Evolutionary conservation across 495 filamentous ascomycete species (phyloP).

Genomic region (Tuber melanosporum): DNA sequence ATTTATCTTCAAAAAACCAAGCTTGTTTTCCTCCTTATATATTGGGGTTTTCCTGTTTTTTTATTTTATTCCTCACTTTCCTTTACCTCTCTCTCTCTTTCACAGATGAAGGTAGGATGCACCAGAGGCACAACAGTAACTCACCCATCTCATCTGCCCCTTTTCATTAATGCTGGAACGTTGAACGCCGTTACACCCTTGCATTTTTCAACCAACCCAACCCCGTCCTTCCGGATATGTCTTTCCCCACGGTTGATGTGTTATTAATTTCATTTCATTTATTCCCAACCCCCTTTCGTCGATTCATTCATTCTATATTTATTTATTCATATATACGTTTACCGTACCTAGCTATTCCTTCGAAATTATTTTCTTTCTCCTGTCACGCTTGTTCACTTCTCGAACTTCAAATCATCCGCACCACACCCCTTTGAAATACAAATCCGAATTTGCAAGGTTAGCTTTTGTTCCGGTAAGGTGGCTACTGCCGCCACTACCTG

Average conservation of each 20-base stretch:
- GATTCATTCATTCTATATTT: neutral
- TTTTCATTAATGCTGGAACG: neutral
- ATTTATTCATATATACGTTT: too few species aligned
- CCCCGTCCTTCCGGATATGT: neutral
- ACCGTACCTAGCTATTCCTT: neutral
- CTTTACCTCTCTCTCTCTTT: neutral
- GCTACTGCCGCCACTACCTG: neutral
- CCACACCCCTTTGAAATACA: neutral
- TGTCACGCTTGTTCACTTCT: neutral
- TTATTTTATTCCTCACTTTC: neutral
- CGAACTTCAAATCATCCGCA: neutral
- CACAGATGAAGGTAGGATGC: neutral
- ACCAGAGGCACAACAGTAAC: neutral
- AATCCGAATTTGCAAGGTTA: neutral
- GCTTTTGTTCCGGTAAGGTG: neutral
- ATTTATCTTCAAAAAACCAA: neutral
- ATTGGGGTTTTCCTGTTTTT: neutral
- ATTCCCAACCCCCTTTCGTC: neutral
- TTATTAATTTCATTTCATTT: neutral
- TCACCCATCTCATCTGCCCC: neutral
- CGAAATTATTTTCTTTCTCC: neutral
- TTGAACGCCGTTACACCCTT: neutral
- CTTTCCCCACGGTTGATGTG: neutral
- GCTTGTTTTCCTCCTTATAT: neutral
- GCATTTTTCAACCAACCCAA: neutral